Evolutionary conservation across 768 basidiomycete genomes (phyloP), one percentile per base, ranked within the genome.

Genomic region (Mycena filopes): DNA sequence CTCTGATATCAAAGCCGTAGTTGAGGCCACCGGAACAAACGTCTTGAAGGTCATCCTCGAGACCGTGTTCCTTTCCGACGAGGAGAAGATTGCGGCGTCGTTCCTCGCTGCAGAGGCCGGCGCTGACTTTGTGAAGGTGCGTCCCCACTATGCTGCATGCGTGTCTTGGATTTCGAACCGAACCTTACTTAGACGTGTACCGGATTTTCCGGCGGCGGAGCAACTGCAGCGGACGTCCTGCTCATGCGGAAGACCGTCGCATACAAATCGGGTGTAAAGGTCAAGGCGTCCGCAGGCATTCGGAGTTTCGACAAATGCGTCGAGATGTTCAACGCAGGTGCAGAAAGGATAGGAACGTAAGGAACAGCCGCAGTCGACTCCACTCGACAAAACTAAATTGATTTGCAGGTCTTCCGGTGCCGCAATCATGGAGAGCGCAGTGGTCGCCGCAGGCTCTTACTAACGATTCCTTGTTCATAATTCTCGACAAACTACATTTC

Each of bases 1-100:
- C 60, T 53, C 74, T 0, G 83, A 86, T 60, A 80, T 86, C 48
- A 61, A 66, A 16, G 74, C 78, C 1, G 81, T 83, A 23, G 76
- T 85, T 41, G 64, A 68, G 3, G 75, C 81, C 0, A 77, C 79
- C 9, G 74, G 74, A 0, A 64, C 77, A 28, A 76, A 77, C 2
- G 81, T 86, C 47, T n/a, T n/a, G n/a, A 86, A 87, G 65, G 84
- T 86, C 41, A 87, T 87, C 66, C 75, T 87, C 13, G 85, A 87
- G 60, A 86, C 85, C 1, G 75, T 78, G 5, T 76, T 85, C n/a
- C 75, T 87, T 4, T 76, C 81, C 4, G 78, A 80, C 25, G 75
- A 78, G 25, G 78, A 83, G 60, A 85, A 84, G 68, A 77, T 86
- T 26, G 81, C 82, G 0, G 84, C 80, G 3, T 81, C 78, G 4